Conservation (phyloP, 495 filamentous ascomycete species). For the Penicillium odoratum region DNA sequence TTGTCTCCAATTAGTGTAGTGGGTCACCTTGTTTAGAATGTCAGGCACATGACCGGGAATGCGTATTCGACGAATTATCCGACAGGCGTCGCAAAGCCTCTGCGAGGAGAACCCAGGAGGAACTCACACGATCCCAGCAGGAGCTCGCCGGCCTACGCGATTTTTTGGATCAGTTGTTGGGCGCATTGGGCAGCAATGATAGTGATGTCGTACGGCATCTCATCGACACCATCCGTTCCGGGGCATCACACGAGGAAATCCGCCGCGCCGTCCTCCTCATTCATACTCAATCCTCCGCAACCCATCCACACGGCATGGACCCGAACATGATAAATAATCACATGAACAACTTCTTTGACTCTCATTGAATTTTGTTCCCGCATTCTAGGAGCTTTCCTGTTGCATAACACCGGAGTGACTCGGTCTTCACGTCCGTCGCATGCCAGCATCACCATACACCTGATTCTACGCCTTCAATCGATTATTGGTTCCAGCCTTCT, state of each 20-base stretch:
- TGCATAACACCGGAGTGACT: constrained; percentile 21
- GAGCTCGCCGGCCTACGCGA: constrained; percentile 28
- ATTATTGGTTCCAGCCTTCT: neutral
- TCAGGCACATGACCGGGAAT: constrained; percentile 34
- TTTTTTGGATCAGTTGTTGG: constrained; percentile 34
- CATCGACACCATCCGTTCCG: constrained; percentile 29
- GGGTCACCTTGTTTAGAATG: constrained; percentile 40
- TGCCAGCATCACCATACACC: constrained; percentile 5
- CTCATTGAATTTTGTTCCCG: constrained; percentile 3
- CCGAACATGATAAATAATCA: constrained; percentile 15
- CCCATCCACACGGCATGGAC: constrained; percentile 10
- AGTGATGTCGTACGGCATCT: constrained; percentile 21
- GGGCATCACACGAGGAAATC: constrained; percentile 25
- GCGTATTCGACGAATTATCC: constrained; percentile 38
- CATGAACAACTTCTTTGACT: constrained; percentile 14
- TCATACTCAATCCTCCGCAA: neutral
- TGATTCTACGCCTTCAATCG: constrained; percentile 6
- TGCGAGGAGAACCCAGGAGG: constrained; percentile 33
- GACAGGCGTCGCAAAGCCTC: constrained; percentile 45
- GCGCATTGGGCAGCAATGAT: constrained; percentile 28
- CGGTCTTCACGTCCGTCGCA: neutral
- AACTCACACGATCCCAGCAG: constrained; percentile 30
- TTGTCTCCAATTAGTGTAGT: constrained; percentile 28
- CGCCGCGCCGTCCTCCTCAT: constrained; percentile 8
- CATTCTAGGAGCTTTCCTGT: neutral